Base-by-base conservation (phyloP, 2,329 filamentous ascomycete species). In the Taxawa tesnikishii region DNA sequence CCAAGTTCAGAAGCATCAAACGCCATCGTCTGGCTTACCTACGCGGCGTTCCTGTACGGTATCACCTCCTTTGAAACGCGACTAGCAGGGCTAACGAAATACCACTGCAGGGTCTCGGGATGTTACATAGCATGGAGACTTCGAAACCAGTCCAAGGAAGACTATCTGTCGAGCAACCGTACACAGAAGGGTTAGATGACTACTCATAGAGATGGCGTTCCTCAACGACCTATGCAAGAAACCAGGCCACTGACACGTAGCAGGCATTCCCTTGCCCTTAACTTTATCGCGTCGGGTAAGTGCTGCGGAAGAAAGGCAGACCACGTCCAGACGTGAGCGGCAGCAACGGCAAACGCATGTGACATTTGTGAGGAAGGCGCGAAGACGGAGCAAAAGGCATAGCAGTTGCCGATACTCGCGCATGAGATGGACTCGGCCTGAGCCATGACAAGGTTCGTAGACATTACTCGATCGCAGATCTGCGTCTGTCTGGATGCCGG, bases 221-320 rank as follows among this genome's bases (percentile, higher is more conserved):
- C n/a, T n/a, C n/a, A n/a, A n/a, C n/a, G 19, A n/a, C 8, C n/a
- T 23, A 23, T 23, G 19, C 8, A 23, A 23, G 19, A 23, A 23
- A 8, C n/a, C n/a, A n/a, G n/a, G n/a, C n/a, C 8, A 32, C 40
- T 45, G 38, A 59, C 49, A 27, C 14, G 33, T 18, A 38, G 14
- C 48, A 90, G 83, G 79, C 43, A 62, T 84, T 43, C 83, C 83
- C 46, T 64, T 90, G 81, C 83, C 56, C 68, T 90, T 53, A 90
- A 90, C 63, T 90, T 90, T 65, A 82, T 90, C 63, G 83, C 83
- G 57, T 83, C 82, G 65, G 81, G 83, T 90, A 75, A 88, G 83
- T 88, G 58, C 19, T 23, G 8, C n/a, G n/a, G n/a, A n/a, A 23
- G 8, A 23, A 8, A 23, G 19, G 8, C 8, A n/a, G 8, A n/a